A percentile compares a stretch with the other conserved stretches of the same genome.
phyloP scores from a whole-genome alignment of 352 stramenopile species.

The Globisporangium sylvaticum region DNA sequence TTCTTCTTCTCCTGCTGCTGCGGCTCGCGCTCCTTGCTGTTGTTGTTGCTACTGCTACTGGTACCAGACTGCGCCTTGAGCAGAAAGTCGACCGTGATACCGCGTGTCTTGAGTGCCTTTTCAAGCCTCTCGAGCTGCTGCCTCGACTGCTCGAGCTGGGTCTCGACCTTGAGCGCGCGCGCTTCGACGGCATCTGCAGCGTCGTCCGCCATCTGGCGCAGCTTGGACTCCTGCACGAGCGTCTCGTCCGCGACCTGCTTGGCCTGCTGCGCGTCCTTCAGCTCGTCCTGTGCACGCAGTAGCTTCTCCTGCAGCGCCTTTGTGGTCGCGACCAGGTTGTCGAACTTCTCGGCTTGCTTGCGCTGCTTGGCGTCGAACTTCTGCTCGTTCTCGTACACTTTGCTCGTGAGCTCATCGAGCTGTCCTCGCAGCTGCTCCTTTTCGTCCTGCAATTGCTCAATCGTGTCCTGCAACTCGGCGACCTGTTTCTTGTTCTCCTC shows the following conservation, averaged over 20 bases:
- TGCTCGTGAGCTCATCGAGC: slow-evolving; percentile 24
- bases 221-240: slow-evolving; percentile 30
- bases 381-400: slow-evolving; percentile 20
- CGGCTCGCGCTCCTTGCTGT: neutral
- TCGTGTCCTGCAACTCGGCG: slow-evolving; percentile 20
- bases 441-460: slow-evolving; percentile 23
- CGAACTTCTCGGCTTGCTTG: slow-evolving; percentile 21
- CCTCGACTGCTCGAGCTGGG: slow-evolving; percentile 24
- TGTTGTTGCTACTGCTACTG: slow-evolving; percentile 16
- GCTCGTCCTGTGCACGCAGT: slow-evolving; percentile 21
- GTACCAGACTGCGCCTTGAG: slow-evolving; percentile 22
- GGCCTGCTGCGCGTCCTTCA: slow-evolving; percentile 25
- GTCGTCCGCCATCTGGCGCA: slow-evolving; percentile 42
- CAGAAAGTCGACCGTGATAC: slow-evolving; percentile 64
- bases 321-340: slow-evolving; percentile 23
- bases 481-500: slow-evolving; percentile 40
- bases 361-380: slow-evolving; percentile 17
- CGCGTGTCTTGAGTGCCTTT: slow-evolving; percentile 47
- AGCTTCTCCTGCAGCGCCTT: slow-evolving; percentile 36
- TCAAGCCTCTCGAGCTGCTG: slow-evolving; percentile 37
- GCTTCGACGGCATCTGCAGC: slow-evolving; percentile 42
- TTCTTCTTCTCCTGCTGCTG: slow-evolving; percentile 9
- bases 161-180: slow-evolving; percentile 31
- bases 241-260: slow-evolving; percentile 31
- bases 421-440: slow-evolving; percentile 24